A percentile compares a stretch with the other conserved stretches of the same genome.
phyloP scores from a whole-genome alignment of 371 early-diverging fungal species.

The Sanchytrium tribonematis region DNA sequence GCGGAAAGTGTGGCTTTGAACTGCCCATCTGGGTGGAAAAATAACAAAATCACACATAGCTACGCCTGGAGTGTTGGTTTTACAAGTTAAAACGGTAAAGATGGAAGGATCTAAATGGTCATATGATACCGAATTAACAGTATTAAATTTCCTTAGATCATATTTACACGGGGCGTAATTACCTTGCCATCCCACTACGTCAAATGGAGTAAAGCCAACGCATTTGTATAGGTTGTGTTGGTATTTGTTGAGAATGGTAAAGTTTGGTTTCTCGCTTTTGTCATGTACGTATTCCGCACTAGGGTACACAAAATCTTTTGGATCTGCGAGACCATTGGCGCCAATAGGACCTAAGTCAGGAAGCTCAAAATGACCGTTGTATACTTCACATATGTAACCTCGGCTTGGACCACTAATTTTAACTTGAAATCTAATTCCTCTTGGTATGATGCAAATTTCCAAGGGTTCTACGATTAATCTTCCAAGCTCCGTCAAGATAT shows the following conservation, averaged over 20 bases:
- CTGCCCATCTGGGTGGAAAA: constrained; percentile 89
- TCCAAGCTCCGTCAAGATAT: constrained; percentile 77
- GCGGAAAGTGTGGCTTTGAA: constrained; percentile 52
- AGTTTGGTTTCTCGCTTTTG: constrained; percentile 23
- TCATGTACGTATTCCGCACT: constrained; percentile 47
- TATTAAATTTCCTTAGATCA: constrained; percentile 49
- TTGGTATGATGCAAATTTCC: constrained; percentile 73
- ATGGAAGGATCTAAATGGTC: constrained; percentile 80
- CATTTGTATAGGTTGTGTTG: constrained; percentile 35
- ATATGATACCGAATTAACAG: constrained; percentile 58
- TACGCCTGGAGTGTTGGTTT: constrained; percentile 54
- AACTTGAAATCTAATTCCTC: constrained; percentile 61
- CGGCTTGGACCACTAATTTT: constrained; percentile 45
- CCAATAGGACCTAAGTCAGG: constrained; percentile 81
- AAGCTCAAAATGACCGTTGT: constrained; percentile 55
- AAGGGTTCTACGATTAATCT: constrained; percentile 47
- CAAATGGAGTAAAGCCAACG: constrained; percentile 50
- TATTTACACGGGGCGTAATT: constrained; percentile 91
- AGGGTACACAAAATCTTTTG: constrained; percentile 71
- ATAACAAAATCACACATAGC: constrained; percentile 86
- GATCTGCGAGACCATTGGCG: constrained; percentile 80
- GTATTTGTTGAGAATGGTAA: constrained; percentile 48
- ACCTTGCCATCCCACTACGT: constrained; percentile 93
- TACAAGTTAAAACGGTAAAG: constrained; percentile 74
- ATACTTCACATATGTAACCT: constrained; percentile 73